phyloP scores from a whole-genome alignment of 2,329 filamentous ascomycete genomes.

The Acrocalymma vagum region DNA sequence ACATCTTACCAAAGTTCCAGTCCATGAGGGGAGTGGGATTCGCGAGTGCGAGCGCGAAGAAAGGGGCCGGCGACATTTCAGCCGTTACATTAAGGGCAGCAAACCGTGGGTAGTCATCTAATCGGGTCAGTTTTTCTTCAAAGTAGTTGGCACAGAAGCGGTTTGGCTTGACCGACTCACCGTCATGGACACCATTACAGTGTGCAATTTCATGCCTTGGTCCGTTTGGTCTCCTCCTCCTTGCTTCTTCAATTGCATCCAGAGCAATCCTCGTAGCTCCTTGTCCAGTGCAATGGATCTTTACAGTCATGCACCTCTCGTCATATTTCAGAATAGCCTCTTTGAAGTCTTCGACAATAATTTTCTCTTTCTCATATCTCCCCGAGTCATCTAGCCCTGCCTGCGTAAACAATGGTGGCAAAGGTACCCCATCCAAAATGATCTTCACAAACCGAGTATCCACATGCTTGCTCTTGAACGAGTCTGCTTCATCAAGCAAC shows the following conservation, averaged over 20 bases:
- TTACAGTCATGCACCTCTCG: constrained; percentile 35
- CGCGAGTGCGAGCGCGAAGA: constrained; percentile 19
- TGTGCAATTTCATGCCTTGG: constrained; percentile 40
- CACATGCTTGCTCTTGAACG: constrained; percentile 30
- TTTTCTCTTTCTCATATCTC: constrained; percentile 25
- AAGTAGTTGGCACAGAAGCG: not conserved
- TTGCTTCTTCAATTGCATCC: constrained; percentile 31
- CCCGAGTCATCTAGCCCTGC: constrained; percentile 28
- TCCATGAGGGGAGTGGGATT: constrained; percentile 19
- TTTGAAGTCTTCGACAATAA: constrained; percentile 21
- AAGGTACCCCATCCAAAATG: constrained; percentile 41
- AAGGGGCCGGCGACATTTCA: constrained; percentile 36
- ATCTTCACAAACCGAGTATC: constrained; percentile 42
- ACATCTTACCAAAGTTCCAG: constrained; percentile 34
- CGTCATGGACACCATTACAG: constrained; percentile 16
- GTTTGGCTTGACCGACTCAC: not conserved
- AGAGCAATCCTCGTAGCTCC: constrained; percentile 34
- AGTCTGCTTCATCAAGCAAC: constrained; percentile 28
- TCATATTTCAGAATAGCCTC: constrained; percentile 36
- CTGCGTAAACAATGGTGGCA: constrained; percentile 37
- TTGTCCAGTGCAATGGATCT: constrained; percentile 38
- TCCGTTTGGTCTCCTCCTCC: constrained; percentile 25
- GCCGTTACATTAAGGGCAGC: constrained; percentile 32
- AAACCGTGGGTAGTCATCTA: constrained; percentile 32
- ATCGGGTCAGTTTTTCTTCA: not conserved